A percentile compares a stretch with the other conserved stretches of the same genome.
Evolutionary conservation across 1,284 basidiomycete species (phyloP).

Genomic region (Athelia psychrophila): DNA sequence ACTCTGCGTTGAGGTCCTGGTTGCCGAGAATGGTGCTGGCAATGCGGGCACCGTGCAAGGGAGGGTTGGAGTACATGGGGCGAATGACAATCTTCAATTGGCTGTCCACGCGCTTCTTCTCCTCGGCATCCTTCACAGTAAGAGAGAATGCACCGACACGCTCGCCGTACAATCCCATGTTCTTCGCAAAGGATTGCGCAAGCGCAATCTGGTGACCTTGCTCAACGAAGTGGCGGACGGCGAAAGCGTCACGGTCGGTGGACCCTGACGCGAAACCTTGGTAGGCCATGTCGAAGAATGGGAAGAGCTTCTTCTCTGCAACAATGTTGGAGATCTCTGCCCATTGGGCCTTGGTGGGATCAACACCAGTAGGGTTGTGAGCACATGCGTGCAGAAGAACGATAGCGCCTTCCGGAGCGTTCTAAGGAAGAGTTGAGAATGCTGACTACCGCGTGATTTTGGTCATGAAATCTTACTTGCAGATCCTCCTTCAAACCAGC

Average conservation of each 20-base stretch:
- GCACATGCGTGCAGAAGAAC: conserved; percentile 92
- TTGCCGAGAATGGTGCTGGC: conserved; percentile 83
- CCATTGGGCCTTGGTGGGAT: conserved; percentile 95
- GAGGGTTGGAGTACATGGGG: conserved; percentile 99
- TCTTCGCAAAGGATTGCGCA: conserved; percentile 97
- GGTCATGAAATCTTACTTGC: conserved; percentile 50
- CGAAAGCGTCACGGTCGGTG: conserved; percentile 88
- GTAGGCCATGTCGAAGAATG: conserved; percentile 98
- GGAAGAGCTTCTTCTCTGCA: conserved; percentile 86
- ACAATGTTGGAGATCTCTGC: conserved; percentile 86
- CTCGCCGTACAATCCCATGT: conserved; percentile 98
- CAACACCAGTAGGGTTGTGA: conserved; percentile 98
- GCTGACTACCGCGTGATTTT: conserved; percentile 8
- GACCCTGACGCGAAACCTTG: conserved; percentile 93
- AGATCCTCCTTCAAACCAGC: conserved; percentile 88
- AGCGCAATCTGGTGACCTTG: conserved; percentile 87
- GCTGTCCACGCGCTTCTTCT: conserved; percentile 87
- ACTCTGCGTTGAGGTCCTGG: conserved; percentile 78
- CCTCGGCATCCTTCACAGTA: conserved; percentile 69
- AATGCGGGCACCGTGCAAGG: conserved; percentile 92
- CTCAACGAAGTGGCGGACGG: conserved; percentile 91
- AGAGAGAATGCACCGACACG: conserved; percentile 95
- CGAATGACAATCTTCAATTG: conserved; percentile 97
- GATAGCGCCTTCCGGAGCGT: conserved; percentile 74
- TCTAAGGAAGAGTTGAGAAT: conserved; percentile 36